Evolutionary conservation across 1,139 yeast genomes (phyloP).

Genomic region (Kodamaea anthophila): DNA sequence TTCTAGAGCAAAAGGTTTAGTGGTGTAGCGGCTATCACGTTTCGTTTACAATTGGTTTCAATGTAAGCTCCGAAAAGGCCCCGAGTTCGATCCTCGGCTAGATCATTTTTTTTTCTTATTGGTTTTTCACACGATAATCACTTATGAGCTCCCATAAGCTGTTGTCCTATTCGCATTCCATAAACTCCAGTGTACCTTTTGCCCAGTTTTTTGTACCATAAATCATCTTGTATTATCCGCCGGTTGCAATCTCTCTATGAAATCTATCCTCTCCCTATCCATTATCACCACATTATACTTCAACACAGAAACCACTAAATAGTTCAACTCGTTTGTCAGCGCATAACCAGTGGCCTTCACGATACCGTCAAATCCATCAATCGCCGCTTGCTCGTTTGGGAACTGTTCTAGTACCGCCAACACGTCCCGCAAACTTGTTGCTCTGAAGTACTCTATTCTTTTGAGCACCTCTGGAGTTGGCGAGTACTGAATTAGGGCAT

Average conservation of each 20-base stretch:
- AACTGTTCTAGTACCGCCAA: not conserved
- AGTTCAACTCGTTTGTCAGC: conserved; percentile 6
- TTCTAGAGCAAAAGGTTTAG: too few relatives aligned
- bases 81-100: conserved; percentile 21
- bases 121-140: too few relatives aligned
- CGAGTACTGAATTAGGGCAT: conserved; percentile 3
- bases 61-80: conserved; percentile 20
- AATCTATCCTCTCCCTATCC: conserved; percentile 4
- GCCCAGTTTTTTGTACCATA: too few relatives aligned
- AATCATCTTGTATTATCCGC: too few relatives aligned
- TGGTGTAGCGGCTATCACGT: conserved; percentile 22
- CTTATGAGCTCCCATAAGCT: too few relatives aligned
- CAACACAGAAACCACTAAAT: conserved; percentile 4
- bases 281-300: conserved; percentile 3
- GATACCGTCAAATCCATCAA: conserved; percentile 5
- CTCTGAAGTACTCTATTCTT: conserved; percentile 7
- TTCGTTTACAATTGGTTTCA: conserved; percentile 15
- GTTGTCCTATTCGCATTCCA: too few relatives aligned
- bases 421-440: conserved; percentile 5
- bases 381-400: not conserved
- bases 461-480: conserved; percentile 2
- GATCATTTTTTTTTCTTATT: conserved; percentile 14
- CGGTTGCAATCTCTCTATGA: too few relatives aligned
- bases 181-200: too few relatives aligned
- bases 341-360: conserved; percentile 3